Evolutionary conservation across 345 rosid genomes (phyloP).

Genomic region (Eucalyptus globulus): DNA sequence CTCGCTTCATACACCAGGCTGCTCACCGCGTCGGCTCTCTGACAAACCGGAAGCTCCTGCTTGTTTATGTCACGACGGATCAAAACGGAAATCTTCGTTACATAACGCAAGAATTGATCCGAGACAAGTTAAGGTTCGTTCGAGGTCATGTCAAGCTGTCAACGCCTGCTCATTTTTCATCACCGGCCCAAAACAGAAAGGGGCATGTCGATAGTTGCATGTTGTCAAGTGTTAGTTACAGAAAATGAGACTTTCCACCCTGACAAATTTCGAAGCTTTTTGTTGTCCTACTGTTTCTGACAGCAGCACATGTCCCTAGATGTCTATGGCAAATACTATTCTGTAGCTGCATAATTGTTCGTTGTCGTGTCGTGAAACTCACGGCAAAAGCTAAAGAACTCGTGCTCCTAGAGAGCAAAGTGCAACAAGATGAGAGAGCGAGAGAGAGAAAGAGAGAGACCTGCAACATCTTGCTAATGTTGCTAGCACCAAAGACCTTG

Average conservation of each 20-base stretch:
- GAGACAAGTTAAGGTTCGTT: neutral
- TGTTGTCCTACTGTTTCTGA: neutral
- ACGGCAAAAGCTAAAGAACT: neutral
- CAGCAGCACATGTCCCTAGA: neutral
- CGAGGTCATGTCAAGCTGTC: neutral
- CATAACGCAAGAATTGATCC: neutral
- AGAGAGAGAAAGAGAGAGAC: neutral
- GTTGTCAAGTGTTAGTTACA: neutral
- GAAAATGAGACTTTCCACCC: neutral
- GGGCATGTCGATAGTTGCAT: neutral
- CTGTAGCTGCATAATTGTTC: neutral
- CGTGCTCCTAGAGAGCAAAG: neutral
- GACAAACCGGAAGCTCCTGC: constrained; percentile 49
- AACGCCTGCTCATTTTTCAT: neutral
- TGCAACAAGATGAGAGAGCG: neutral
- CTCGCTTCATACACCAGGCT: constrained; percentile 62
- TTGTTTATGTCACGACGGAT: neutral
- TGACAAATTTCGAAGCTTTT: neutral
- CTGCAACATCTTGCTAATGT: constrained; percentile 66
- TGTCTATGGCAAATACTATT: neutral
- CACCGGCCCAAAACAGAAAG: neutral
- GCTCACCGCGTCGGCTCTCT: constrained; percentile 53
- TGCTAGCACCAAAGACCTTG: constrained; percentile 67
- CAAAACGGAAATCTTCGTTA: neutral
- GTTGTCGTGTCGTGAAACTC: neutral